Percentiles rank a stretch among this genome's conserved stretches.
phyloP scores from a whole-genome alignment of 305 asterid genomes.

The Fraxinus latifolia region DNA sequence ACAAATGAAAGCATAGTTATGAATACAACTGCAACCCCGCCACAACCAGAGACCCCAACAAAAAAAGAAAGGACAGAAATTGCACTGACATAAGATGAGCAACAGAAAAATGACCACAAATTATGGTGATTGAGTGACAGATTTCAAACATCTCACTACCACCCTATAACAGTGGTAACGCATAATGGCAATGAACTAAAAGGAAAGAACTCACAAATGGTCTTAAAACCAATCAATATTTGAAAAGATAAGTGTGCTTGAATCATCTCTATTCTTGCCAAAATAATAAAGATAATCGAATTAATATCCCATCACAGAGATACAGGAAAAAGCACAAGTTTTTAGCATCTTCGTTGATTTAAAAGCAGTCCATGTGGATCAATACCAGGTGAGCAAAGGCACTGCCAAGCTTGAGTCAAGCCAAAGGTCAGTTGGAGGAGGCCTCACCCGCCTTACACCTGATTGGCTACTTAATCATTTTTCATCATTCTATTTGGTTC shows the following conservation, averaged over 20 bases:
- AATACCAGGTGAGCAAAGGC: not conserved
- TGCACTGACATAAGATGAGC: conserved; percentile 3
- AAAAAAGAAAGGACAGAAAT: conserved; percentile 6
- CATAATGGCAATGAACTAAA: not conserved
- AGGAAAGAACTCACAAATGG: not conserved
- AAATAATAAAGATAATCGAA: not conserved
- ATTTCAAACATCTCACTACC: conserved; percentile 12
- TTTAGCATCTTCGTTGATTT: not conserved
- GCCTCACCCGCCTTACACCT: not conserved
- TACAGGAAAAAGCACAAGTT: not conserved
- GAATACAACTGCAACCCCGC: conserved; percentile 12
- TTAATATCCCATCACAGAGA: not conserved
- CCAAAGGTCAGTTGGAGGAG: not conserved
- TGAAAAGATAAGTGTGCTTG: not conserved
- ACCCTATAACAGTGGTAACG: not conserved
- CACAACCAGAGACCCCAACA: conserved; percentile 3
- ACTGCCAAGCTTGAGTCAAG: not conserved
- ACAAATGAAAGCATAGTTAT: conserved; percentile 11
- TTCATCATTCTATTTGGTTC: not conserved
- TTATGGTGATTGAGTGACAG: conserved; percentile 1
- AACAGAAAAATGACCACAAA: not conserved
- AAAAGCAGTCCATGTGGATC: not conserved
- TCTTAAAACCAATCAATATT: not conserved
- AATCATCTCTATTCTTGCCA: not conserved
- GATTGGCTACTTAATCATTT: not conserved